A percentile compares a stretch with the other conserved stretches of the same genome.
Evolutionary conservation across 176 grass and related monocot species (phyloP).

Genomic region (Saccharum officinarum): DNA sequence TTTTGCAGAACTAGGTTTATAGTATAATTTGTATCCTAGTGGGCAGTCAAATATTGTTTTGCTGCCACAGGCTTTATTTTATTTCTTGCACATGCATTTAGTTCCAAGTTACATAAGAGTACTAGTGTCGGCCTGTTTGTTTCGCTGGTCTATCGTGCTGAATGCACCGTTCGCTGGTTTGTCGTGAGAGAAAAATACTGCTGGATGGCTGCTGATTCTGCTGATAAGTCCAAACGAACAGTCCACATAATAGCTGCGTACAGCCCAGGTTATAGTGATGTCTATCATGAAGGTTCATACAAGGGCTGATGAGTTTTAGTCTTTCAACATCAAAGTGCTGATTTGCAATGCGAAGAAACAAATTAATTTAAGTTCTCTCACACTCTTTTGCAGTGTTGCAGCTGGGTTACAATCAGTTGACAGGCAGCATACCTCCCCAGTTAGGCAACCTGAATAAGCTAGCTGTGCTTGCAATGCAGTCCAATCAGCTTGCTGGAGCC

Average conservation of each 20-base stretch:
- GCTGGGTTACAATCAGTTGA: constrained; percentile 86
- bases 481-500: constrained; percentile 80
- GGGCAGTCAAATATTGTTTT: background rate
- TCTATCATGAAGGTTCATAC: background rate
- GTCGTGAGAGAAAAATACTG: too few species aligned
- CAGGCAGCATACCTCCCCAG: constrained; percentile 70
- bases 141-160: too few species aligned
- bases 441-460: constrained; percentile 78
- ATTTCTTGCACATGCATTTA: background rate
- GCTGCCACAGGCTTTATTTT: background rate
- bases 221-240: too few species aligned
- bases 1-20: background rate
- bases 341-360: background rate
- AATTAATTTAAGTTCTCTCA: background rate
- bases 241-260: background rate
- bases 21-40: background rate
- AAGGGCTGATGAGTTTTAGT: background rate
- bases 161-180: too few species aligned
- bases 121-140: too few species aligned
- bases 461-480: constrained; percentile 74
- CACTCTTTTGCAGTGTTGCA: constrained; percentile 66
- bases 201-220: too few species aligned
- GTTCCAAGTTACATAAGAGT: background rate
- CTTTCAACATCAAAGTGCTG: background rate
- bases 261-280: background rate